phyloP scores from a whole-genome alignment of 2,329 filamentous ascomycete genomes.

The Pseudogymnoascus sp. region DNA sequence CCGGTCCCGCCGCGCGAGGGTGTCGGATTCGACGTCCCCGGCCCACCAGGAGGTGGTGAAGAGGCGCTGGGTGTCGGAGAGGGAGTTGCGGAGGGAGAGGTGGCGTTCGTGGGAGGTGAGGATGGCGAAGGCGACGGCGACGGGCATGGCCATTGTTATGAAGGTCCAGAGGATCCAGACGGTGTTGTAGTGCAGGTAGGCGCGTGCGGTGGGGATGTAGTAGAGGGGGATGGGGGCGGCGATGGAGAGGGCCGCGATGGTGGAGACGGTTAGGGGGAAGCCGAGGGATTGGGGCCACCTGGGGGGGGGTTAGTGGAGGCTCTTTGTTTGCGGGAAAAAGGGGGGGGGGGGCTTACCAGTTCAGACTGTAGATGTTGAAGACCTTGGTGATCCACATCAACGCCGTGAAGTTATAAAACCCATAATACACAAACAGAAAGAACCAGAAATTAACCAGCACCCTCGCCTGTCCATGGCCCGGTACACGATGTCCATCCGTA shows the following conservation, averaged over 20 bases:
- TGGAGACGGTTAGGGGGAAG: conserved; percentile 54
- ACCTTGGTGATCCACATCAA: conserved; percentile 65
- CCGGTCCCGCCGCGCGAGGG: conserved; percentile 35
- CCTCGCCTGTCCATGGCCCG: conserved; percentile 54
- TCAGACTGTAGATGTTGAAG: conserved; percentile 62
- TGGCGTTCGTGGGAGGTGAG: conserved; percentile 57
- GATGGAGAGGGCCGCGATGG: conserved; percentile 54
- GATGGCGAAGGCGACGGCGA: conserved; percentile 57
- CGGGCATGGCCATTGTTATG: conserved; percentile 60
- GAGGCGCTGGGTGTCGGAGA: conserved; percentile 60
- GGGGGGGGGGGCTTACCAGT: conserved; percentile 39
- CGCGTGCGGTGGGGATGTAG: conserved; percentile 43
- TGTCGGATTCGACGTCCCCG: conserved; percentile 43
- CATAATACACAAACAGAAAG: conserved; percentile 62
- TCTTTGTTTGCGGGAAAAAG: background rate
- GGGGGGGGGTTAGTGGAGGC: background rate
- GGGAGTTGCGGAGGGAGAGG: conserved; percentile 49
- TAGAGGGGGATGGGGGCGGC: conserved; percentile 53
- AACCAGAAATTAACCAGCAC: conserved; percentile 66
- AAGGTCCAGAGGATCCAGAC: conserved; percentile 64
- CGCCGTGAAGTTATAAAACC: conserved; percentile 59
- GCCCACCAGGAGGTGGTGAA: conserved; percentile 61
- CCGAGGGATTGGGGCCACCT: conserved; percentile 57
- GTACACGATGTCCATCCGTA: conserved; percentile 35
- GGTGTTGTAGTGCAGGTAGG: conserved; percentile 54